These are phyloP conservation scores for Ophiostoma ulmi DNA, from an alignment of 2,329 filamentous ascomycete species.

Conservation along the genomic window DNA sequence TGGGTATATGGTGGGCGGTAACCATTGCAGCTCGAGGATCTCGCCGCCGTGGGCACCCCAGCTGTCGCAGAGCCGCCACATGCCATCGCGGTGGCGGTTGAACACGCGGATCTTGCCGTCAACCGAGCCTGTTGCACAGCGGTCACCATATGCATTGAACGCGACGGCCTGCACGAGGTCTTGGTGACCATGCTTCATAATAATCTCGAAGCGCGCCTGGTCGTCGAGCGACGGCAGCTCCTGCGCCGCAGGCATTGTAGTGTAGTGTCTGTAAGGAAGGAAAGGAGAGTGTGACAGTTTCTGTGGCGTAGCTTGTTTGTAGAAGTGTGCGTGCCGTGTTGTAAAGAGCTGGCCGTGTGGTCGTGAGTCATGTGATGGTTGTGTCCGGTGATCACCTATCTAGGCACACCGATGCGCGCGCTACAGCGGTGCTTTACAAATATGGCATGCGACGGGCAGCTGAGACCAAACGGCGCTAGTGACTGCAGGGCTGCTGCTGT, in stretches of 20 bases:
- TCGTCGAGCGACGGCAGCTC: constrained; percentile 39
- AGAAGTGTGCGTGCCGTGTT: neutral
- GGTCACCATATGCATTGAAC: constrained; percentile 88
- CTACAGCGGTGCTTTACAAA: neutral
- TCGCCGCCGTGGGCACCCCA: constrained; percentile 90
- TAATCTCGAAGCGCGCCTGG: constrained; percentile 49
- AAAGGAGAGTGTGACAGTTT: neutral
- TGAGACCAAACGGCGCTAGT: neutral
- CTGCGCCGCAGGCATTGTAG: constrained; percentile 30
- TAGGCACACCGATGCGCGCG: constrained; percentile 1
- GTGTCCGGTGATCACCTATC: neutral
- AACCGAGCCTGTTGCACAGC: constrained; percentile 83
- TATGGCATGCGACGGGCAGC: neutral
- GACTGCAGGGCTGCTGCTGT: neutral
- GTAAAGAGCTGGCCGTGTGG: neutral
- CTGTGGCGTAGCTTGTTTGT: neutral
- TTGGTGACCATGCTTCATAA: constrained; percentile 68
- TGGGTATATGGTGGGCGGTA: constrained; percentile 80
- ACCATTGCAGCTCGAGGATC: constrained; percentile 91
- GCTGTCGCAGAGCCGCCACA: constrained; percentile 76
- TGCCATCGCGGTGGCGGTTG: constrained; percentile 70
- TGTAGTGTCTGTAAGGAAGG: neutral
- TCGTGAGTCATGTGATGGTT: neutral
- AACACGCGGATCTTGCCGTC: constrained; percentile 93
- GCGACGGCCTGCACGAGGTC: constrained; percentile 79